Evolutionary conservation across 2,329 filamentous ascomycete genomes (phyloP).

Genomic region (Neoscytalidium dimidiatum): DNA sequence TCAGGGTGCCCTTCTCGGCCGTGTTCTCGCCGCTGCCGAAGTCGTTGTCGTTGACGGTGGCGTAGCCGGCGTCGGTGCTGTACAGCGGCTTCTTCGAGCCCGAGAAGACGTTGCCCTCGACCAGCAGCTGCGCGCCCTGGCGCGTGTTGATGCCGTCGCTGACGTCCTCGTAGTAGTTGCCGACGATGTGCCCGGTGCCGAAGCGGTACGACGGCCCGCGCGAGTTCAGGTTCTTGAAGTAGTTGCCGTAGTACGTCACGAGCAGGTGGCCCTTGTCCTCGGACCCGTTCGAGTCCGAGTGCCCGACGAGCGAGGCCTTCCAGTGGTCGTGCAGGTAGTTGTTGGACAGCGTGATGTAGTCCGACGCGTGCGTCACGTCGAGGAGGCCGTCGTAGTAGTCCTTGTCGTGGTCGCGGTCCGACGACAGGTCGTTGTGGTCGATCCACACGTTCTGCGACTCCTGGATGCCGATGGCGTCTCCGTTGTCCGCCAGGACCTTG

Average conservation of each 20-base stretch:
- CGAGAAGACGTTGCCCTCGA: conserved; percentile 44
- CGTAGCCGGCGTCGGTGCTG: conserved; percentile 37
- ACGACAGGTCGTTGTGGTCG: conserved; percentile 67
- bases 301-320: conserved; percentile 62
- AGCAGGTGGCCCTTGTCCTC: conserved; percentile 64
- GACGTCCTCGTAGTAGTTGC: conserved; percentile 31
- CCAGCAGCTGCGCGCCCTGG: conserved; percentile 44
- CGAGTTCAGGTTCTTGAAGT: conserved; percentile 65
- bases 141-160: conserved; percentile 45
- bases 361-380: conserved; percentile 64
- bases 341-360: conserved; percentile 62
- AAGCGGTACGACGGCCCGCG: conserved; percentile 66
- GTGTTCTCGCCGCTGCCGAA: conserved; percentile 37
- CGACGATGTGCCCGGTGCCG: conserved; percentile 64
- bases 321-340: conserved; percentile 59
- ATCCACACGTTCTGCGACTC: conserved; percentile 60
- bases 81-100: conserved; percentile 37
- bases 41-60: conserved; percentile 41
- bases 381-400: conserved; percentile 71
- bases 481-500: conserved; percentile 49
- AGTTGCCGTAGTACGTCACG: conserved; percentile 68
- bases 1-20: conserved; percentile 36
- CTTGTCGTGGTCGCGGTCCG: conserved; percentile 62
- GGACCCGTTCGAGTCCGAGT: conserved; percentile 59
- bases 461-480: conserved; percentile 56